Conservation (phyloP, 805 yeast genomes). For the Saccharomycopsis javanensis region DNA sequence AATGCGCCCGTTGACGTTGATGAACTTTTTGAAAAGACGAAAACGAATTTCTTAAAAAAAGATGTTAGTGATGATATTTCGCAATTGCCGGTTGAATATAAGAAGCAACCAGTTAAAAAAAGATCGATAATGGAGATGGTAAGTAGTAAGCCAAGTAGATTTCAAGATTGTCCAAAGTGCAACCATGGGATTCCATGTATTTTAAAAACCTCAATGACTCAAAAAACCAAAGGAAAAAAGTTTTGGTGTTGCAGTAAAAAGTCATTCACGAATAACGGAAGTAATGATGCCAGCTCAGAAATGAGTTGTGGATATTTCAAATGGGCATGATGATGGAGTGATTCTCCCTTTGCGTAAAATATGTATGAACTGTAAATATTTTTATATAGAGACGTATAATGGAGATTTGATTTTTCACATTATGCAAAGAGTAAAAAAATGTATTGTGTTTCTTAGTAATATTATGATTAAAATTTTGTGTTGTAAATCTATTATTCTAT, state of each 20-base stretch:
- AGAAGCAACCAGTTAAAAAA: neutral
- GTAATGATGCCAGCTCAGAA: slow-evolving; percentile 22
- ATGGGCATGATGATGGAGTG: slow-evolving; percentile 31
- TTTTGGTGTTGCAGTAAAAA: slow-evolving; percentile 44
- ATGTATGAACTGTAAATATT: neutral
- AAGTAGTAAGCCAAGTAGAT: neutral
- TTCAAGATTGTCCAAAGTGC: slow-evolving; percentile 32
- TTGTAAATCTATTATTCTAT: too few relatives aligned
- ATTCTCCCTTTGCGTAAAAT: too few relatives aligned
- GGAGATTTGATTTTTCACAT: too few relatives aligned
- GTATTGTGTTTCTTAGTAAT: too few relatives aligned
- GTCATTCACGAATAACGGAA: slow-evolving; percentile 10
- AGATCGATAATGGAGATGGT: neutral
- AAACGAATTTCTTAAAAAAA: neutral
- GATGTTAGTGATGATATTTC: neutral
- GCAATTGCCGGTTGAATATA: neutral
- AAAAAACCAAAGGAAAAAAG: slow-evolving; percentile 37
- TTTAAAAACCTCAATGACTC: slow-evolving; percentile 36
- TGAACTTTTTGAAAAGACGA: neutral
- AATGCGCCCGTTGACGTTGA: neutral
- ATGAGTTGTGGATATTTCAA: slow-evolving; percentile 45
- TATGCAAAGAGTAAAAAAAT: too few relatives aligned
- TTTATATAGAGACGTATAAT: too few relatives aligned
- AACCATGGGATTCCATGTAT: slow-evolving; percentile 39
- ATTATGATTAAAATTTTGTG: too few relatives aligned